Evolutionary conservation across 176 grass and related monocot species (phyloP).

Genomic region (Carex pumila): DNA sequence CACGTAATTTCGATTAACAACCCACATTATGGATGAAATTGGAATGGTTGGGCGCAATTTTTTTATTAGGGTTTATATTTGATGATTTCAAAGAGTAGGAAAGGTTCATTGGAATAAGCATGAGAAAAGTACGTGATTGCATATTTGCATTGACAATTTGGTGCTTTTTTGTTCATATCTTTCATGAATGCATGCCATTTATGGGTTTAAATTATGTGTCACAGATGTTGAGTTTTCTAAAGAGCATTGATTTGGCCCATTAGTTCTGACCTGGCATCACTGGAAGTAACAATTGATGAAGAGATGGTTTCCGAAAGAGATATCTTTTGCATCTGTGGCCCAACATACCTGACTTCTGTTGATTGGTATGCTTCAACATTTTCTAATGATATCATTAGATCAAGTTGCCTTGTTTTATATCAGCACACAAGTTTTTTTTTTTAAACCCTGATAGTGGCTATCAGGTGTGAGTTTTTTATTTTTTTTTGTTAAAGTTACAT

Average conservation of each 20-base stretch:
- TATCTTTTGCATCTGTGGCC: slow-evolving; percentile 59
- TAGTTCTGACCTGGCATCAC: neutral
- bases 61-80: neutral
- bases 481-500: neutral
- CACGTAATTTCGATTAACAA: neutral
- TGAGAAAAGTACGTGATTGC: neutral
- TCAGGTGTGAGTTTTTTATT: too few relatives aligned
- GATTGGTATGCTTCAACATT: slow-evolving; percentile 54
- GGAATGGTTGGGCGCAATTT: neutral
- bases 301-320: slow-evolving; percentile 76
- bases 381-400: slow-evolving; percentile 5
- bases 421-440: neutral
- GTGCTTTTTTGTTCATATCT: neutral
- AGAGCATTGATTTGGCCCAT: neutral
- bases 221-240: neutral
- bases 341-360: slow-evolving; percentile 54
- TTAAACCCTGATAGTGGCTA: too few relatives aligned
- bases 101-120: neutral
- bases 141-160: neutral
- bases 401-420: slow-evolving; percentile 6
- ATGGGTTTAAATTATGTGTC: neutral
- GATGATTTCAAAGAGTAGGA: neutral
- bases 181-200: neutral
- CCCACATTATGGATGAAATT: neutral
- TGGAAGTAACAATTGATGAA: neutral